Evolutionary conservation across 192 early-diverging fungal genomes (phyloP).

Genomic region (Coemansia umbellata): DNA sequence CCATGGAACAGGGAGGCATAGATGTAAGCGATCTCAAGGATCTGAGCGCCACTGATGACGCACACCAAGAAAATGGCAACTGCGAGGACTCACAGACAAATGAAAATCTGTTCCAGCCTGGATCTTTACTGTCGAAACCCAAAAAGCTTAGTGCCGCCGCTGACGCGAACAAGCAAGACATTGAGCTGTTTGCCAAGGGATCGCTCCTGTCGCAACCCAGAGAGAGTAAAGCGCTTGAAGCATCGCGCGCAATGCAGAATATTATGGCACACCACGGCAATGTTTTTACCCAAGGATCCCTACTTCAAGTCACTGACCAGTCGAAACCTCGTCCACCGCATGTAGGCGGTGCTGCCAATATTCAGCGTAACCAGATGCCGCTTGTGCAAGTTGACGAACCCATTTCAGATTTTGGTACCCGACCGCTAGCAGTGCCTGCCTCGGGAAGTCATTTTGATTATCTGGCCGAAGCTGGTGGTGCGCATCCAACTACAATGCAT

Average conservation of each 20-base stretch:
- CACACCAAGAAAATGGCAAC: background rate
- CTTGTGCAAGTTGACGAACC: conserved; percentile 30
- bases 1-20: conserved; percentile 28
- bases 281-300: conserved; percentile 45
- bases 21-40: conserved; percentile 43
- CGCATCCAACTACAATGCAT: background rate
- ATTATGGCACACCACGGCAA: conserved; percentile 42
- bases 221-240: conserved; percentile 48
- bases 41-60: conserved; percentile 2
- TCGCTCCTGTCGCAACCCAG: conserved; percentile 45
- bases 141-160: conserved; percentile 20
- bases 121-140: conserved; percentile 44
- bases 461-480: background rate
- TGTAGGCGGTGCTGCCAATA: conserved; percentile 29
- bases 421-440: background rate
- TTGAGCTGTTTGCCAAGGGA: conserved; percentile 40
- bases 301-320: conserved; percentile 38
- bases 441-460: background rate
- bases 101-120: conserved; percentile 27
- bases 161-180: conserved; percentile 17
- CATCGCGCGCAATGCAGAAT: conserved; percentile 46
- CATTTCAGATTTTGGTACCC: background rate
- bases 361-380: conserved; percentile 17
- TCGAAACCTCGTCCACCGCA: conserved; percentile 32
- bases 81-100: conserved; percentile 8